A percentile compares a stretch with the other conserved stretches of the same genome.
phyloP scores from a whole-genome alignment of 2,329 filamentous ascomycete species.

The Apiospora aurea region DNA sequence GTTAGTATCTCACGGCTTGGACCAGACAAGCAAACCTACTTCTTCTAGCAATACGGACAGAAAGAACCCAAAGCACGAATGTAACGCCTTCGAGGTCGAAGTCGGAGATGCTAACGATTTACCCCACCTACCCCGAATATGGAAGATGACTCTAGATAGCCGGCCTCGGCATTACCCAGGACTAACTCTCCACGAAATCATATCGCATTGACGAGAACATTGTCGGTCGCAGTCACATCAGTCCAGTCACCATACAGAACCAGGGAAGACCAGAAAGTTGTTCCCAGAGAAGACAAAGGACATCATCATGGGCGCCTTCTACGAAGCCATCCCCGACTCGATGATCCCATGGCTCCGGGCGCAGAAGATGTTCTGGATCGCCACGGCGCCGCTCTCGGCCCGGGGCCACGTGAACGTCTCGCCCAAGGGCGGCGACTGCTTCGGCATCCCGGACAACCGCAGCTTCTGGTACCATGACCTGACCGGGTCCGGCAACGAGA shows the following conservation, averaged over 20 bases:
- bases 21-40: neutral
- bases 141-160: neutral
- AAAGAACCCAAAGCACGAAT: too few relatives aligned
- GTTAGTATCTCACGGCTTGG: neutral
- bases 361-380: slow-evolving; percentile 79
- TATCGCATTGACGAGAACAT: neutral
- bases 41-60: neutral
- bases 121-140: slow-evolving; percentile 18
- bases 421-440: slow-evolving; percentile 70
- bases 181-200: neutral
- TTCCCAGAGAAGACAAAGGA: neutral
- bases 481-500: slow-evolving; percentile 79
- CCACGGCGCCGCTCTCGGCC: slow-evolving; percentile 72
- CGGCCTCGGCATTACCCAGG: neutral
- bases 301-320: slow-evolving; percentile 41
- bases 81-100: neutral
- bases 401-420: slow-evolving; percentile 75
- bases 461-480: slow-evolving; percentile 70
- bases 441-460: slow-evolving; percentile 42
- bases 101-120: neutral
- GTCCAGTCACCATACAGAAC: neutral
- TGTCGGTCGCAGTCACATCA: neutral
- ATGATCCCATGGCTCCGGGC: slow-evolving; percentile 68
- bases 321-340: slow-evolving; percentile 40
- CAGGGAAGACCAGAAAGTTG: neutral